Conservation (phyloP, 2,329 filamentous ascomycete genomes). For the Penicillium sp. region DNA sequence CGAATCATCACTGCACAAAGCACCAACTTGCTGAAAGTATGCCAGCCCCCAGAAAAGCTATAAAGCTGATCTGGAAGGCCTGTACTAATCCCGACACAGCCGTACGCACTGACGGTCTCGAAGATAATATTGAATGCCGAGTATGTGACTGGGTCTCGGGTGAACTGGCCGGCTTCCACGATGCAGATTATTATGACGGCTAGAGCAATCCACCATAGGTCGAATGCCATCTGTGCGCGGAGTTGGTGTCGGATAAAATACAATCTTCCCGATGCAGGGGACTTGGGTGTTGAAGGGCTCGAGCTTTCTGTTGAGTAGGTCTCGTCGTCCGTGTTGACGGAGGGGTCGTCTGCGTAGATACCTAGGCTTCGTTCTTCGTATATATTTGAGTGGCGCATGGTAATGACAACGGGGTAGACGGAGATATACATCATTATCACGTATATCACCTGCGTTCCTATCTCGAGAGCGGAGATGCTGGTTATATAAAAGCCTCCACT, state of each 20-base stretch:
- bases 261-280: slow-evolving; percentile 15
- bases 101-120: slow-evolving; percentile 53
- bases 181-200: slow-evolving; percentile 61
- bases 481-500: slow-evolving; percentile 68
- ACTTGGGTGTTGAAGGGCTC: slow-evolving; percentile 11
- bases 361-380: slow-evolving; percentile 70
- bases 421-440: slow-evolving; percentile 33
- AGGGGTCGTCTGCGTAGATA: slow-evolving; percentile 36
- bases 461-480: slow-evolving; percentile 56
- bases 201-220: slow-evolving; percentile 65
- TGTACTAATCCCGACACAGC: slow-evolving; percentile 61
- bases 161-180: slow-evolving; percentile 59
- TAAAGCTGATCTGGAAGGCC: slow-evolving; percentile 56
- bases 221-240: slow-evolving; percentile 65
- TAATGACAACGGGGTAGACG: slow-evolving; percentile 2
- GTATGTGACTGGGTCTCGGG: slow-evolving; percentile 52
- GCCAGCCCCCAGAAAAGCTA: slow-evolving; percentile 58
- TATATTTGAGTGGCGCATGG: slow-evolving; percentile 61
- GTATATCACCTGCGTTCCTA: slow-evolving; percentile 33
- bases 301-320: background rate
- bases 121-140: slow-evolving; percentile 61
- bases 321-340: background rate
- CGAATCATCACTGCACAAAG: slow-evolving; percentile 59
- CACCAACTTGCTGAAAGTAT: slow-evolving; percentile 59
- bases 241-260: slow-evolving; percentile 60